Evolutionary conservation across 768 basidiomycete genomes (phyloP).

Genomic region (Tylopilus balloui): DNA sequence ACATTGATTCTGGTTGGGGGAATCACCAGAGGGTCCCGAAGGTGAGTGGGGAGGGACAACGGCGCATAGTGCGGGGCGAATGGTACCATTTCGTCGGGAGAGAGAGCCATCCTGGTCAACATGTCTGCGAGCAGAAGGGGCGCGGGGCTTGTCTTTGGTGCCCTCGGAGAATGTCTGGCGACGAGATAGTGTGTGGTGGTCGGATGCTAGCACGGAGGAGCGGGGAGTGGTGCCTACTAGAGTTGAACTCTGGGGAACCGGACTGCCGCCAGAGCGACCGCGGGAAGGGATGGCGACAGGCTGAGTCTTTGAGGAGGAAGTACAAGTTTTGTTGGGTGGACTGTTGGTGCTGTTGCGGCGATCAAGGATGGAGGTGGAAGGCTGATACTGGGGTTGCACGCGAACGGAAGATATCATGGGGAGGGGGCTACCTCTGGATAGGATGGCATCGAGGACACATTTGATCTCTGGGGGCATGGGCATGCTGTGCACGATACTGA

Average conservation of each 20-base stretch:
- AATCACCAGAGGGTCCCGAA: conserved; percentile 21
- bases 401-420: conserved; percentile 28
- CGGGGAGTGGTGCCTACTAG: conserved; percentile 30
- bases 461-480: conserved; percentile 72
- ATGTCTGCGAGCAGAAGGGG: conserved; percentile 59
- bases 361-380: conserved; percentile 34
- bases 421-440: conserved; percentile 36
- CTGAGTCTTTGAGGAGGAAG: conserved; percentile 36
- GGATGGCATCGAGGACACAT: conserved; percentile 54
- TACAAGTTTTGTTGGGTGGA: conserved; percentile 19
- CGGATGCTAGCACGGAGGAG: conserved; percentile 35
- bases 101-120: conserved; percentile 50
- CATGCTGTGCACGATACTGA: conserved; percentile 69
- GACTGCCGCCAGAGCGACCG: conserved; percentile 51
- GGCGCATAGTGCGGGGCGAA: conserved; percentile 43
- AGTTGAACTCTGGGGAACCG: conserved; percentile 30
- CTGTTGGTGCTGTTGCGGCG: conserved; percentile 44
- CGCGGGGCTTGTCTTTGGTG: conserved; percentile 50
- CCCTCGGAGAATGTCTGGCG: conserved; percentile 50
- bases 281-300: conserved; percentile 39
- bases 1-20: conserved; percentile 16
- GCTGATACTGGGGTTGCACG: conserved; percentile 32
- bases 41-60: conserved; percentile 33
- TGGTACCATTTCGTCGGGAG: conserved; percentile 44
- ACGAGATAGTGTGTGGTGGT: conserved; percentile 41